phyloP scores from a whole-genome alignment of 805 yeast genomes.

The Saccharomycopsis sp. region DNA sequence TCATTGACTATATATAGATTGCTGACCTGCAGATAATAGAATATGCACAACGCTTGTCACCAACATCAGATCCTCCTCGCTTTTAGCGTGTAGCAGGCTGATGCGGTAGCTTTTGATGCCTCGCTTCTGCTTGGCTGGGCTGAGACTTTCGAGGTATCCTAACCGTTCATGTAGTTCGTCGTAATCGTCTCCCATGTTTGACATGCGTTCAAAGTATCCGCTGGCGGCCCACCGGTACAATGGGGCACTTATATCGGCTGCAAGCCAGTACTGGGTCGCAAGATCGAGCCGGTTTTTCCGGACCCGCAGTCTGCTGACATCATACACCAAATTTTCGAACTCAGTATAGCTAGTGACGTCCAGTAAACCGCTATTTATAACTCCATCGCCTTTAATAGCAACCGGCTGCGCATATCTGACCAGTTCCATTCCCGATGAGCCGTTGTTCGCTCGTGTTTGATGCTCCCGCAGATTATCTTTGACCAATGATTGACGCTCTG shows the following conservation, averaged over 20 bases:
- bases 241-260: neutral
- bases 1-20: neutral
- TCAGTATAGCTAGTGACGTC: neutral
- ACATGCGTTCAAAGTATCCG: neutral
- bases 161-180: neutral
- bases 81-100: neutral
- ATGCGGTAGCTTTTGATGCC: neutral
- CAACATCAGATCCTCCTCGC: neutral
- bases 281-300: neutral
- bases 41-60: constrained; percentile 1
- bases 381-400: neutral
- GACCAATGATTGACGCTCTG: neutral
- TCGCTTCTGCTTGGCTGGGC: neutral
- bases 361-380: neutral
- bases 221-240: neutral
- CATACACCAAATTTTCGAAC: neutral
- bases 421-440: neutral
- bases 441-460: neutral
- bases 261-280: neutral
- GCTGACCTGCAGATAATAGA: neutral
- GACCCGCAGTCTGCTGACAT: neutral
- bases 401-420: neutral
- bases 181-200: neutral
- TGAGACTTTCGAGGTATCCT: neutral
- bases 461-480: neutral